Evolutionary conservation across 2,329 filamentous ascomycete genomes (phyloP), one percentile per base, ranked within the genome.

Genomic region (Fusarium musae): DNA sequence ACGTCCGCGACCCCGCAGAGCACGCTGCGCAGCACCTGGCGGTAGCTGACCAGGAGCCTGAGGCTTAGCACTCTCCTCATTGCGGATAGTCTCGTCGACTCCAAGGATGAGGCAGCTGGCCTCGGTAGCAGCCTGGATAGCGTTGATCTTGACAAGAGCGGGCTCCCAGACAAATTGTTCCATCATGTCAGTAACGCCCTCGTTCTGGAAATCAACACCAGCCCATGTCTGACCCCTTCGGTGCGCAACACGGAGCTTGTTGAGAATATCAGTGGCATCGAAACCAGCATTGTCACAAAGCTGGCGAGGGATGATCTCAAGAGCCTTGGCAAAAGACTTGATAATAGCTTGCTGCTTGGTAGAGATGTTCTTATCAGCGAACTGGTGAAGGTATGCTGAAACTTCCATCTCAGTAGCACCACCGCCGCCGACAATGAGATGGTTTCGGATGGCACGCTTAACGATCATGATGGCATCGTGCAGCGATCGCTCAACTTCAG

Each of bases 401-500:
- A 98, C 84, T 83, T 98, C 96, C 96, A 99, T 98, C 87, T 99
- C 96, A 78, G 89, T 91, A 23, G 96, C 96, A 81, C 96, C 96
- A 78, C 96, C 96, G 78, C 96, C 96, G 50, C 95, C 96, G 32
- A 99, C 96, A 75, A 99, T 97, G 81, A 90, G 93, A 80, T 92
- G 92, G 87, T 98, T 97, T 86, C 94, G 94, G 84, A 98, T 94
- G 34, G 96, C 94, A 70, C 97, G 95, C 90, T 98, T 98, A 81
- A 99, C 96, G 79, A 99, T 97, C 96, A 99, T 99, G 84, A 99
- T 98, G 78, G 96, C 96, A 80, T 99, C 96, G 87, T 99, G 96
- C 75, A 99, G 89, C 81, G 94, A 97, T 74, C 96, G 93, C 87
- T 99, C 96, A 4, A 98, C 96, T 84, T 99, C 96, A 66, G 96